phyloP scores from a whole-genome alignment of 129 eudicot species.

The Heracleum sosnowskyi region DNA sequence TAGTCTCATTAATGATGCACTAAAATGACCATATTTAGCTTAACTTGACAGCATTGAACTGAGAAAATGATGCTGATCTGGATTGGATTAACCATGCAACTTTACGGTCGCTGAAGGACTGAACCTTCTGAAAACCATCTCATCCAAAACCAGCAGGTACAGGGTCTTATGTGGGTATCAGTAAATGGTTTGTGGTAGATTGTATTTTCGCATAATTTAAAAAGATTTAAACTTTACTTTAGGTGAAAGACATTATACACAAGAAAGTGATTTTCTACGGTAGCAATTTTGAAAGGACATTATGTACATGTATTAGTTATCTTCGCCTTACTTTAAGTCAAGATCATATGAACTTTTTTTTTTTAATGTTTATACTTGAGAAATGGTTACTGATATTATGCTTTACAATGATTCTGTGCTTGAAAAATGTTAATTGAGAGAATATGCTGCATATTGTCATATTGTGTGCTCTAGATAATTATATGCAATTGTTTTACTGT shows the following conservation, averaged over 20 bases:
- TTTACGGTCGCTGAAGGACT: slow-evolving; percentile 40
- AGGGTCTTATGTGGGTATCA: neutral
- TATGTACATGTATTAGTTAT: neutral
- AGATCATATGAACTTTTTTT: neutral
- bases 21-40: neutral
- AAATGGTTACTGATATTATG: neutral
- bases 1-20: slow-evolving; percentile 12
- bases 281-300: neutral
- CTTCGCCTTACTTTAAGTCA: neutral
- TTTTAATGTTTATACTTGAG: neutral
- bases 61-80: slow-evolving; percentile 24
- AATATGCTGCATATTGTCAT: neutral
- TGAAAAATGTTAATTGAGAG: neutral
- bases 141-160: slow-evolving; percentile 56
- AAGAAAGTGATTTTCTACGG: neutral
- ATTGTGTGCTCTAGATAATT: neutral
- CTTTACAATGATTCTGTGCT: neutral
- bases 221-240: neutral
- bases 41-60: slow-evolving; percentile 9
- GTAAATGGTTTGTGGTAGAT: neutral
- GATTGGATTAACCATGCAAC: slow-evolving; percentile 30
- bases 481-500: neutral
- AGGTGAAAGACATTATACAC: neutral
- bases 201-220: neutral
- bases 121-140: slow-evolving; percentile 34